These are phyloP conservation scores for Kwoniella shandongensis DNA, from an alignment of 768 basidiomycete species.

Conservation along the genomic window DNA sequence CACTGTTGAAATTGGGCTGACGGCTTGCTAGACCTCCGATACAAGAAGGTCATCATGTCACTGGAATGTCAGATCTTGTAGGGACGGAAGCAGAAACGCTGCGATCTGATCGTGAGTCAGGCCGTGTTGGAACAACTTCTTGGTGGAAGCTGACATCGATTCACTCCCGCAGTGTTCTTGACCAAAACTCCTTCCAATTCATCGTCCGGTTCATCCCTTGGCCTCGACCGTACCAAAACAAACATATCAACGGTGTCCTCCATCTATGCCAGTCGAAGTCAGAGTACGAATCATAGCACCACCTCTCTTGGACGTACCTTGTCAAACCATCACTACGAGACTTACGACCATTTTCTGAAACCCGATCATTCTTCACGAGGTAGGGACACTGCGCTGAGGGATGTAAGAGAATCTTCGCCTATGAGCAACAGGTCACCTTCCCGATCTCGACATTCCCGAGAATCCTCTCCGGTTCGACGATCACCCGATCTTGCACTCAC, in stretches of 20 bases:
- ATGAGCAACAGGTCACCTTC: too few species aligned
- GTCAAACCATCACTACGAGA: conserved; percentile 16
- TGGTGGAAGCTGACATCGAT: not conserved
- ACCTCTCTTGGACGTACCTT: conserved; percentile 7
- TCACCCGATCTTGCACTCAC: not conserved
- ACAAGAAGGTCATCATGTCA: conserved; percentile 44
- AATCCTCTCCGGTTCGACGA: too few species aligned
- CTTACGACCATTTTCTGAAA: conserved; percentile 36
- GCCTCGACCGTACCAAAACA: conserved; percentile 20
- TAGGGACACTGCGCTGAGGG: too few species aligned
- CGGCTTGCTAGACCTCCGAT: conserved; percentile 31
- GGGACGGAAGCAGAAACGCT: conserved; percentile 21
- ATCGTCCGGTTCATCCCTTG: conserved; percentile 29
- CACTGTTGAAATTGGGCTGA: not conserved
- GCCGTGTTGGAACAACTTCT: too few species aligned
- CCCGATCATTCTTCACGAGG: not conserved
- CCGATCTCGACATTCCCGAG: too few species aligned
- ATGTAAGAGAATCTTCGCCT: too few species aligned
- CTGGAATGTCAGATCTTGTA: conserved; percentile 35
- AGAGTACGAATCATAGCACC: conserved; percentile 1
- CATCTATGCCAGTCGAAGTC: conserved; percentile 4
- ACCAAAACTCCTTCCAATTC: conserved; percentile 35
- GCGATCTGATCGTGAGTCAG: conserved; percentile 25
- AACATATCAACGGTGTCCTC: conserved; percentile 24
- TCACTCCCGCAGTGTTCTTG: conserved; percentile 11